phyloP scores from a whole-genome alignment of 768 basidiomycete species.

The Mycena albidolilacea region DNA sequence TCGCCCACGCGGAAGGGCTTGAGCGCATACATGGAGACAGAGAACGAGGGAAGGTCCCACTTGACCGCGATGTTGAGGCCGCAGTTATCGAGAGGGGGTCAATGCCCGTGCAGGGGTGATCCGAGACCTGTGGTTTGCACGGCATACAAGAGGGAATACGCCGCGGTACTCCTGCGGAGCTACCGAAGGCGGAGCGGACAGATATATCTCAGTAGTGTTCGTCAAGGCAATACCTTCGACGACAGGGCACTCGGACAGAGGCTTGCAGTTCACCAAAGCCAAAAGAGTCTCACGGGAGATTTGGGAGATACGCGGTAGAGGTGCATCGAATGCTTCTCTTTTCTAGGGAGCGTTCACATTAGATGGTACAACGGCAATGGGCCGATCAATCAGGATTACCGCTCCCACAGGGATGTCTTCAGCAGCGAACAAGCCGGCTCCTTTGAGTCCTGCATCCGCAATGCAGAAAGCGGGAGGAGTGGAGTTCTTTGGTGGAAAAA shows the following conservation, averaged over 20 bases:
- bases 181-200: conserved; percentile 46
- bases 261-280: conserved; percentile 47
- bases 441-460: conserved; percentile 41
- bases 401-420: conserved; percentile 33
- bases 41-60: conserved; percentile 58
- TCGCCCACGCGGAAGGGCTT: conserved; percentile 55
- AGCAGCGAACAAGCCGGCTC: conserved; percentile 49
- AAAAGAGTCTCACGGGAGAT: conserved; percentile 41
- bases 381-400: conserved; percentile 47
- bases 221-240: conserved; percentile 62
- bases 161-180: conserved; percentile 55
- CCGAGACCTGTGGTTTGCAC: conserved; percentile 61
- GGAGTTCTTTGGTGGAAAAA: conserved; percentile 7
- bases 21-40: conserved; percentile 57
- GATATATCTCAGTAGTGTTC: conserved; percentile 57
- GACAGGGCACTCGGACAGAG: conserved; percentile 50
- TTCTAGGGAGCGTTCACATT: conserved; percentile 36
- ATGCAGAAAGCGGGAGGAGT: conserved; percentile 25
- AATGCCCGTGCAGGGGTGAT: neutral
- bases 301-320: conserved; percentile 41
- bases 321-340: conserved; percentile 41
- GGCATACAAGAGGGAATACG: conserved; percentile 58
- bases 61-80: conserved; percentile 61
- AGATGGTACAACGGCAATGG: conserved; percentile 45
- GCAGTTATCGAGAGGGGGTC: conserved; percentile 49